Percentiles rank a stretch among this genome's conserved stretches.
Conservation (phyloP, 2,329 filamentous ascomycete genomes). For the Xylogone sp. region DNA sequence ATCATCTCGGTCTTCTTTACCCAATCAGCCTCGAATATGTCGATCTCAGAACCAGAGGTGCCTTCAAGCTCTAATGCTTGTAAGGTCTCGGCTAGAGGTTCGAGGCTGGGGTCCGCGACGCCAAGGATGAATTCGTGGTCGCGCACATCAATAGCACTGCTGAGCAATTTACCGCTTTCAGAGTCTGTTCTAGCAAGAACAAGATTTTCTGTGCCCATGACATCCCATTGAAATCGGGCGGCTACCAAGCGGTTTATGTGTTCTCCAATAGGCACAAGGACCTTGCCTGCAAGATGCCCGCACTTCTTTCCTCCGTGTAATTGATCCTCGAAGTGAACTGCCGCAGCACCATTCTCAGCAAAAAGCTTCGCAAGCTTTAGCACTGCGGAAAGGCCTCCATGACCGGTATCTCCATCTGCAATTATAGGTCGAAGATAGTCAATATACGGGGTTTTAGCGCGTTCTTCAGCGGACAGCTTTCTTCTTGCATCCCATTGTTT, state of each 20-base stretch:
- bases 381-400: conserved; percentile 88
- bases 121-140: conserved; percentile 98
- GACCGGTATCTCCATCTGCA: conserved; percentile 93
- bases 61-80: conserved; percentile 85
- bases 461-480: conserved; percentile 70
- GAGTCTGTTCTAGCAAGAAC: conserved; percentile 94
- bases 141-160: conserved; percentile 85
- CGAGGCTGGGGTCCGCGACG: conserved; percentile 67
- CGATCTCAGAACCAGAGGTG: conserved; percentile 74
- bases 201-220: conserved; percentile 94
- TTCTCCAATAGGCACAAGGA: conserved; percentile 87
- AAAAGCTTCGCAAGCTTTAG: conserved; percentile 97
- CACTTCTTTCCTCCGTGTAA: conserved; percentile 98
- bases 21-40: conserved; percentile 83
- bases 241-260: conserved; percentile 95
- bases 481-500: conserved; percentile 88
- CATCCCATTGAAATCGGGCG: conserved; percentile 93
- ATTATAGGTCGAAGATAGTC: conserved; percentile 95
- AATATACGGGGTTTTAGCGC: conserved; percentile 72
- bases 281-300: conserved; percentile 93
- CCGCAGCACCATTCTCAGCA: conserved; percentile 92
- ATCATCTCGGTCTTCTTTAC: conserved; percentile 81
- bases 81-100: conserved; percentile 81
- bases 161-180: conserved; percentile 87
- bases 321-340: conserved; percentile 97